Percentiles rank a stretch among this genome's conserved stretches.
phyloP scores from a whole-genome alignment of 1,139 yeast genomes.

The Taphrina communis region DNA sequence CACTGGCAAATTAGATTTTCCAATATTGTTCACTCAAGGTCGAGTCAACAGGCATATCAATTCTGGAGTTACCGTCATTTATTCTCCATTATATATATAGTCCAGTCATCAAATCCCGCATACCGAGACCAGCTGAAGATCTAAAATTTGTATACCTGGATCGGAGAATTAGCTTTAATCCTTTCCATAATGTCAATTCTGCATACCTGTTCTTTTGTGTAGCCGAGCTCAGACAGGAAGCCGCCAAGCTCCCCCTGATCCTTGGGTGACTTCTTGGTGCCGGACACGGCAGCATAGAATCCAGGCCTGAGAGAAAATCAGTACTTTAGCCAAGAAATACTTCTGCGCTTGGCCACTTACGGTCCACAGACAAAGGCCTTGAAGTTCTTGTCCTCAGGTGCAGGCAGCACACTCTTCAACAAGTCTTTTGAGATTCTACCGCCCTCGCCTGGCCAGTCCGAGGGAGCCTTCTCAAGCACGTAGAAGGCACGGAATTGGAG shows the following conservation, averaged over 20 bases:
- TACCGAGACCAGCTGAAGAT: not conserved
- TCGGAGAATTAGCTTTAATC: not conserved
- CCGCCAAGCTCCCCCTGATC: slow-evolving; percentile 97
- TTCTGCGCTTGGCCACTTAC: not conserved
- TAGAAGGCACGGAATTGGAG: slow-evolving; percentile 77
- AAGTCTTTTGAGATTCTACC: slow-evolving; percentile 80
- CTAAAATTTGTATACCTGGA: slow-evolving; percentile 15
- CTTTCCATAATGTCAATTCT: not conserved
- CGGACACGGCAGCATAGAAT: slow-evolving; percentile 70
- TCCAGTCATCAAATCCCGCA: too few relatives aligned
- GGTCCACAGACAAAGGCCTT: slow-evolving; percentile 92
- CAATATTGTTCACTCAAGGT: too few relatives aligned
- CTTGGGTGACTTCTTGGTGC: slow-evolving; percentile 78
- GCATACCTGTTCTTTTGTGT: slow-evolving; percentile 75
- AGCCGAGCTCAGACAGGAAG: slow-evolving; percentile 84
- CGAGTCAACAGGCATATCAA: too few relatives aligned
- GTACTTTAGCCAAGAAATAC: not conserved
- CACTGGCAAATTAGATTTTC: too few relatives aligned
- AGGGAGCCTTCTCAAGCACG: slow-evolving; percentile 73
- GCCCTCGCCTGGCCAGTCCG: slow-evolving; percentile 59
- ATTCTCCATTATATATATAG: too few relatives aligned
- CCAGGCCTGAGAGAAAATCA: slow-evolving; percentile 57
- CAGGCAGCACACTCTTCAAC: slow-evolving; percentile 60
- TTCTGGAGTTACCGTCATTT: too few relatives aligned
- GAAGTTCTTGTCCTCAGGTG: slow-evolving; percentile 65